phyloP scores from a whole-genome alignment of 2,329 filamentous ascomycete genomes.

The Keithomyces neogunnii region DNA sequence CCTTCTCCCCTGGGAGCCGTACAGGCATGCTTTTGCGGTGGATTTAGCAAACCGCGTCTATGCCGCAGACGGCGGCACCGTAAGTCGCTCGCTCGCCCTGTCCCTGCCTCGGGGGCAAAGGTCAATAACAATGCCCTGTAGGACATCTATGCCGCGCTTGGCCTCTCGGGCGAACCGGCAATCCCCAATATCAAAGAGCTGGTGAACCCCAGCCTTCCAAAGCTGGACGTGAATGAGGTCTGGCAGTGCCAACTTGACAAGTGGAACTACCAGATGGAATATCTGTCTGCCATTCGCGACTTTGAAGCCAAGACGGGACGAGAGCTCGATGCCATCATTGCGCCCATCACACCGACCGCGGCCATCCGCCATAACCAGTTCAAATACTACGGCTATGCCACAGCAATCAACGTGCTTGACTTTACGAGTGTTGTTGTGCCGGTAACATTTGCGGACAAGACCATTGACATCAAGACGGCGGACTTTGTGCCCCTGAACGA shows the following conservation, averaged over 20 bases:
- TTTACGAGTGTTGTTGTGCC: slow-evolving; percentile 34
- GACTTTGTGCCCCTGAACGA: slow-evolving; percentile 12
- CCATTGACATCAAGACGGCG: slow-evolving; percentile 19
- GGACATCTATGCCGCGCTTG: slow-evolving; percentile 19
- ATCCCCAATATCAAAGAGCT: slow-evolving; percentile 23
- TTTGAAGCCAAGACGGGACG: slow-evolving; percentile 11
- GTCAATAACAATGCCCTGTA: background rate
- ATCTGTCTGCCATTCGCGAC: slow-evolving; percentile 16
- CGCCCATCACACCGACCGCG: slow-evolving; percentile 30
- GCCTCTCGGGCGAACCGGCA: slow-evolving; percentile 25
- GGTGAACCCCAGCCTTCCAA: slow-evolving; percentile 11
- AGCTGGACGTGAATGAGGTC: slow-evolving; percentile 17
- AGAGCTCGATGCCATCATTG: slow-evolving; percentile 29
- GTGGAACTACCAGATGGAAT: slow-evolving; percentile 24
- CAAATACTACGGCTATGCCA: slow-evolving; percentile 28
- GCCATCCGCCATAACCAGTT: slow-evolving; percentile 28
- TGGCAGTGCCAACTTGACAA: slow-evolving; percentile 21
- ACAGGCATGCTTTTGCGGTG: slow-evolving; percentile 18
- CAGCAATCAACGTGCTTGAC: slow-evolving; percentile 28
- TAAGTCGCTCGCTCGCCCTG: slow-evolving; percentile 6
- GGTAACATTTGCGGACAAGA: slow-evolving; percentile 32
- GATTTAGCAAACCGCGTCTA: slow-evolving; percentile 18
- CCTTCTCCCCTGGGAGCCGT: slow-evolving; percentile 19
- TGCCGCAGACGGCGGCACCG: slow-evolving; percentile 20
- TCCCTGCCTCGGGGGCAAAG: background rate